Base-by-base conservation (phyloP, 2,329 filamentous ascomycete genomes). In the Penicillium aurantiogriseum region DNA sequence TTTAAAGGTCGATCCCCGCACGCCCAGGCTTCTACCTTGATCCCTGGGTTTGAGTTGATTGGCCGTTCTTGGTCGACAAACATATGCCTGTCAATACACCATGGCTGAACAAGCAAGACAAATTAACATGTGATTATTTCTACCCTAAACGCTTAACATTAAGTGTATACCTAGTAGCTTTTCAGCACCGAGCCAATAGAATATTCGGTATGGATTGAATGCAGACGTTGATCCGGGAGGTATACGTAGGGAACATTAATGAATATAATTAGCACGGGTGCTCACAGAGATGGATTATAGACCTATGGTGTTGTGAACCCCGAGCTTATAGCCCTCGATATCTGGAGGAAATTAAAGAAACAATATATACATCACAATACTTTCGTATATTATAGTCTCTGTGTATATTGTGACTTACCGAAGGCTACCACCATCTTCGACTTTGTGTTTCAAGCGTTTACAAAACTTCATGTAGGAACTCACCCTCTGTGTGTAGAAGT, bases 81-180 rank as follows among this genome's bases (percentile, higher is more conserved):
- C 31, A 52, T 47, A 51, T 40, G 29, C 25, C 15, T 19, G 47
- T 51, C 39, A n/a, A 51, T 35, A 21, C 40, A 13, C 4, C 4
- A 9, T 23, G n/a, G 9, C n/a, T 38, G 21, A 35, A 31, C 54
- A 52, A 52, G 52, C 47, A 40, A 21, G 19, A 15, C 42, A 40
- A 47, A 56, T 27, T n/a, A n/a, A 40, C 48, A 56, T 52, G 54
- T 56, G 54, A 52, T 46, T 9, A 19, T 8, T 35, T n/a, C 33
- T 46, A 42, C 54, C 48, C 54, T 56, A 21, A 15, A 43, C 15
- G 7, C 36, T 36, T 9, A 27, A 21, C 29, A 21, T 23, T 21
- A 47, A 23, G 8, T 19, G 5, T 31, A 43, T 43, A 40, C 25
- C 23, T 29, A 21, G 7, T 15, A 50, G 3, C 29, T 21, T 51